These are phyloP conservation scores for Rhodotorula glutinis DNA, from an alignment of 1,284 basidiomycete species.

Conservation along the genomic window DNA sequence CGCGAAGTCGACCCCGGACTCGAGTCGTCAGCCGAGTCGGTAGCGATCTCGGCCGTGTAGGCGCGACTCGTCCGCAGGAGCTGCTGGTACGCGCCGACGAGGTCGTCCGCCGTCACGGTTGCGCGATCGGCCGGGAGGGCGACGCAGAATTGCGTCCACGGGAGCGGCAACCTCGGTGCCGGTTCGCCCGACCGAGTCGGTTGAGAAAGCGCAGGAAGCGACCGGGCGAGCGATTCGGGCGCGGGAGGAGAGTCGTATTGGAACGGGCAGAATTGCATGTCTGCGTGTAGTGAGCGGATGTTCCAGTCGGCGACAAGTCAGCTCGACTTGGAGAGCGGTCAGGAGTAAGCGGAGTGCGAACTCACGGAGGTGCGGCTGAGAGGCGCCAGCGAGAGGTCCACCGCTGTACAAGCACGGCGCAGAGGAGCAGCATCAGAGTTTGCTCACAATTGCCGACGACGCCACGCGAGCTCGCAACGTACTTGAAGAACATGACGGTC, in stretches of 20 bases:
- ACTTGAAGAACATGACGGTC: constrained; percentile 32
- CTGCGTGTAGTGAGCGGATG: no score
- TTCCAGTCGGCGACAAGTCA: no score
- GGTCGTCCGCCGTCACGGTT: background rate
- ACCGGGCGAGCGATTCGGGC: constrained; percentile 16
- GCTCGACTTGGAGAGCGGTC: background rate
- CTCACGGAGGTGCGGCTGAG: constrained; percentile 32
- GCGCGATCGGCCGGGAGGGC: constrained; percentile 3
- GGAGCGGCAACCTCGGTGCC: constrained; percentile 7
- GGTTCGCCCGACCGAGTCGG: background rate
- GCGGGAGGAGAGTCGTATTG: constrained; percentile 18
- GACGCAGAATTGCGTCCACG: constrained; percentile 23
- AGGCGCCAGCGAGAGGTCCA: constrained; percentile 30
- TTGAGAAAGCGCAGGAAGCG: background rate
- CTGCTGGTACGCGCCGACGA: background rate
- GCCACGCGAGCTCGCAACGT: no score
- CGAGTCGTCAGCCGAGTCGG: background rate
- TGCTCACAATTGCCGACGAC: no score
- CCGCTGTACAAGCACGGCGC: constrained; percentile 7
- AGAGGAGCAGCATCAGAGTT: background rate
- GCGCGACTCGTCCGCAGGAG: background rate
- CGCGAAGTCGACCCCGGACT: no score
- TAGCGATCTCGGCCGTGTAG: constrained; percentile 5
- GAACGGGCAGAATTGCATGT: constrained; percentile 35
- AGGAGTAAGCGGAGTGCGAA: background rate